These are phyloP conservation scores for Clavaria fumosa DNA, from an alignment of 768 basidiomycete genomes.

Conservation along the genomic window DNA sequence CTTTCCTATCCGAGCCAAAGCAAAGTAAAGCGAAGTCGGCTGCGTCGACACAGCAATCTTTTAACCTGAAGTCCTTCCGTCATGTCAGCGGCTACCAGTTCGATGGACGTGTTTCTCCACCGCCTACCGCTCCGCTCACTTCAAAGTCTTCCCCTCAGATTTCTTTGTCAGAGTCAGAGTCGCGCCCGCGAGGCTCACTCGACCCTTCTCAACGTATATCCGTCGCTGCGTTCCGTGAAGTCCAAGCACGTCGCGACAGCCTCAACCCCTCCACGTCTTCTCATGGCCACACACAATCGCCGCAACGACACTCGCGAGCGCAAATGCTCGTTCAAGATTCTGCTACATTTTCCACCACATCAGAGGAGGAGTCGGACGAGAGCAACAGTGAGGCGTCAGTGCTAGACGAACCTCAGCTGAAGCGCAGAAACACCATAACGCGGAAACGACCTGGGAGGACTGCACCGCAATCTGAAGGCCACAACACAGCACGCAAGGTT, in stretches of 20 bases:
- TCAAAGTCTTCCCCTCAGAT: slow-evolving; percentile 7
- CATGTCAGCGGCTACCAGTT: too few relatives aligned
- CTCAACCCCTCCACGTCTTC: slow-evolving; percentile 42
- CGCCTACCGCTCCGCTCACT: slow-evolving; percentile 13
- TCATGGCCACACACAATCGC: slow-evolving; percentile 25
- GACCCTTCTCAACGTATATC: slow-evolving; percentile 39
- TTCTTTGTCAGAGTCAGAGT: slow-evolving; percentile 10
- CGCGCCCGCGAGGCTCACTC: slow-evolving; percentile 18
- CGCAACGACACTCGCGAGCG: too few relatives aligned
- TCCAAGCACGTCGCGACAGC: slow-evolving; percentile 47
- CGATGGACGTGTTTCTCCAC: slow-evolving; percentile 29
- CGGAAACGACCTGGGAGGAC: too few relatives aligned
- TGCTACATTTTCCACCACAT: slow-evolving; percentile 3
- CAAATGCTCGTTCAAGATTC: too few relatives aligned
- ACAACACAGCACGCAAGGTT: too few relatives aligned
- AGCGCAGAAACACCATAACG: background rate
- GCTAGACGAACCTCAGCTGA: slow-evolving; percentile 1
- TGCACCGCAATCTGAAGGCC: too few relatives aligned
- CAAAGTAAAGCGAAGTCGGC: slow-evolving; percentile 18
- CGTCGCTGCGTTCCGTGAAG: slow-evolving; percentile 70
- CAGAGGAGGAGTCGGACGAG: slow-evolving; percentile 11
- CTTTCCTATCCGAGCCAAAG: slow-evolving; percentile 10
- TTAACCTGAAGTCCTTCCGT: slow-evolving; percentile 63
- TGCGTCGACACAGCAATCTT: slow-evolving; percentile 24
- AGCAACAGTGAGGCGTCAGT: slow-evolving; percentile 15